These are phyloP conservation scores for Penicillium sp. DNA, from an alignment of 2,329 filamentous ascomycete genomes.

Conservation along the genomic window DNA sequence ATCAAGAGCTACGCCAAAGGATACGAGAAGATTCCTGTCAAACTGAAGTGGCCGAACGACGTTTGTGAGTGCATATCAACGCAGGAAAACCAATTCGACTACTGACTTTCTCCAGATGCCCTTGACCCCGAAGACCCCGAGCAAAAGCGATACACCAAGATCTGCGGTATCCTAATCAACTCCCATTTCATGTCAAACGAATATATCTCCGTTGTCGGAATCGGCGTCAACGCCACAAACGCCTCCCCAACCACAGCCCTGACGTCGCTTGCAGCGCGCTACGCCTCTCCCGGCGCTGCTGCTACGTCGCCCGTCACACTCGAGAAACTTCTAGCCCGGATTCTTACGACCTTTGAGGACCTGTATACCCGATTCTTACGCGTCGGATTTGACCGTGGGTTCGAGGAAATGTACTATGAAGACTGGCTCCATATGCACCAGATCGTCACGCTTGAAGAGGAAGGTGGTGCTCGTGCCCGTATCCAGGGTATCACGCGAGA, in stretches of 20 bases:
- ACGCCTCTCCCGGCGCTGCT: conserved; percentile 40
- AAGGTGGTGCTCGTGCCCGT: conserved; percentile 66
- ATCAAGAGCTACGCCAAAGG: conserved; percentile 72
- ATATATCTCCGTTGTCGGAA: conserved; percentile 81
- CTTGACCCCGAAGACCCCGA: conserved; percentile 56
- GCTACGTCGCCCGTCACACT: conserved; percentile 63
- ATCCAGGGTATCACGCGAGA: conserved; percentile 87
- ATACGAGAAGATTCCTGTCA: conserved; percentile 71
- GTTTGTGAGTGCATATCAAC: conserved; percentile 55
- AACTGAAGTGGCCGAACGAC: conserved; percentile 97
- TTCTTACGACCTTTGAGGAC: conserved; percentile 69
- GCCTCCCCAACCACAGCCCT: conserved; percentile 80
- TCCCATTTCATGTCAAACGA: conserved; percentile 69
- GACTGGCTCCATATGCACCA: conserved; percentile 82
- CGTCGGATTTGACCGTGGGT: conserved; percentile 65
- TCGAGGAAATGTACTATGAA: conserved; percentile 73
- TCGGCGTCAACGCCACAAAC: conserved; percentile 83
- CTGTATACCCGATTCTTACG: conserved; percentile 70
- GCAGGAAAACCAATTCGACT: too few relatives aligned
- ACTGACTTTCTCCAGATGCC: conserved; percentile 49
- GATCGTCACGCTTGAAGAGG: conserved; percentile 69
- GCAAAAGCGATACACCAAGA: conserved; percentile 66
- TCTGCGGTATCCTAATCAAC: conserved; percentile 88
- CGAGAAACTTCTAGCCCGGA: conserved; percentile 75
- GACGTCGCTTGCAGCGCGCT: conserved; percentile 58